Percentiles rank a stretch among this genome's conserved stretches.
These are phyloP conservation scores for Pisolithus marmoratus DNA, from an alignment of 768 basidiomycete species.

Conservation along the genomic window DNA sequence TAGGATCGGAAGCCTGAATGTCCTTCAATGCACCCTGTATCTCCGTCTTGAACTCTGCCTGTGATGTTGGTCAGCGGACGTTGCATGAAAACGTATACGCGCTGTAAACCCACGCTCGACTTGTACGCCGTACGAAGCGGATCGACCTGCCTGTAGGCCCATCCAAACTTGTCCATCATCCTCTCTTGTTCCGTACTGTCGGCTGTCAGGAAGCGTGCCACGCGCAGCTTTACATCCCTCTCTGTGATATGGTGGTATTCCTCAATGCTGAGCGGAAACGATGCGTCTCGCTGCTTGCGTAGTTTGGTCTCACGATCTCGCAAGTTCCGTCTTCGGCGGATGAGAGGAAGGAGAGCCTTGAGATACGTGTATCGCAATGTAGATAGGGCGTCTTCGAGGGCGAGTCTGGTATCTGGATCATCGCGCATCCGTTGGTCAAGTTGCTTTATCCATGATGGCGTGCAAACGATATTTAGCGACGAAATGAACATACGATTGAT, in stretches of 20 bases:
- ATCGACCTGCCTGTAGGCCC: constrained; percentile 46
- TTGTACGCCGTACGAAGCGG: constrained; percentile 38
- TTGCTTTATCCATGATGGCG: constrained; percentile 8
- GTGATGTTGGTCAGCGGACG: not conserved
- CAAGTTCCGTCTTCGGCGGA: constrained; percentile 6
- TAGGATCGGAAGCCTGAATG: constrained; percentile 16
- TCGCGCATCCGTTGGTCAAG: constrained; percentile 12
- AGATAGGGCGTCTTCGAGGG: constrained; percentile 24
- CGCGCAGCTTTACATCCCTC: constrained; percentile 43
- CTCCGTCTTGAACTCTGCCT: constrained; percentile 20
- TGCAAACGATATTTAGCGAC: not conserved
- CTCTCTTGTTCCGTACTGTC: constrained; percentile 34
- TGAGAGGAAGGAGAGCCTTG: constrained; percentile 16
- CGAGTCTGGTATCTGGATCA: constrained; percentile 18
- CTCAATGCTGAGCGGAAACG: constrained; percentile 26
- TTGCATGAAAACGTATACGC: not conserved
- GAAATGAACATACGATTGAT: not conserved
- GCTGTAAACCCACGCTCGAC: constrained; percentile 33
- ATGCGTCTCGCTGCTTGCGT: constrained; percentile 25
- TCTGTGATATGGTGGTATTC: constrained; percentile 27
- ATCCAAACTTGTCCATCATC: constrained; percentile 43
- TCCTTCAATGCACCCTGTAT: constrained; percentile 13
- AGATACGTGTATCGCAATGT: constrained; percentile 28
- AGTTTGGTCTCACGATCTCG: constrained; percentile 14
- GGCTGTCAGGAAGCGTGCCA: constrained; percentile 40